A percentile compares a stretch with the other conserved stretches of the same genome.
These are phyloP conservation scores for Paramecium octaurelia DNA, from an alignment of 73 alveolate species.

Conservation along the genomic window DNA sequence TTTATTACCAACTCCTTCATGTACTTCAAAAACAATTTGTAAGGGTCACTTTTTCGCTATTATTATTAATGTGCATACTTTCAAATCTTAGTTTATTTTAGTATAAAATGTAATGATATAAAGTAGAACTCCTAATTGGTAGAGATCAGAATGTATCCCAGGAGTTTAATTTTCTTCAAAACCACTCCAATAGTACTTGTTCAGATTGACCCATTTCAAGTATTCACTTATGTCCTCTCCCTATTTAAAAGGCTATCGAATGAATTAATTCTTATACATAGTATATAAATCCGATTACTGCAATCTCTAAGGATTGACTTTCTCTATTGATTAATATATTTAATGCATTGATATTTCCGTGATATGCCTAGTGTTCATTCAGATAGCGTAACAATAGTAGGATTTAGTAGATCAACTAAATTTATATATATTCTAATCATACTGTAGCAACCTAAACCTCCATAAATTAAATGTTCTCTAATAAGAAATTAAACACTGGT, in stretches of 20 bases:
- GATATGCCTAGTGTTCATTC: not conserved
- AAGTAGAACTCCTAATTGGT: not conserved
- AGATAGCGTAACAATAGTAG: not conserved
- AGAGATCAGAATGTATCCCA: not conserved
- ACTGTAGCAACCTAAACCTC: conserved; percentile 32
- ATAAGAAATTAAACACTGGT: not conserved
- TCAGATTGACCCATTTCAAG: not conserved
- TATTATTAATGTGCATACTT: not conserved
- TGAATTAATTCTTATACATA: not conserved
- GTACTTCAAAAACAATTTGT: not conserved
- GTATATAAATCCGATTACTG: not conserved
- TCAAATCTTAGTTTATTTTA: not conserved
- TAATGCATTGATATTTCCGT: conserved; percentile 28
- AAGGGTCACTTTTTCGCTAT: conserved; percentile 18
- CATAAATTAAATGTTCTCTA: not conserved
- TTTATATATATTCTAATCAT: not conserved
- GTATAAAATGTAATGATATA: conserved; percentile 21
- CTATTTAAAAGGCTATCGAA: not conserved
- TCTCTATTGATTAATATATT: conserved; percentile 34
- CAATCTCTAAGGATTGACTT: not conserved
- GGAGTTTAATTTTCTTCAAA: conserved; percentile 11
- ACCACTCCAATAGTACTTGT: not conserved
- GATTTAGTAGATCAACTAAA: conserved; percentile 9
- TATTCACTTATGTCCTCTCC: not conserved
- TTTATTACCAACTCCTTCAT: conserved; percentile 16